Evolutionary conservation across 106 monocot genomes (phyloP).

Genomic region (Dendrobium officinale): DNA sequence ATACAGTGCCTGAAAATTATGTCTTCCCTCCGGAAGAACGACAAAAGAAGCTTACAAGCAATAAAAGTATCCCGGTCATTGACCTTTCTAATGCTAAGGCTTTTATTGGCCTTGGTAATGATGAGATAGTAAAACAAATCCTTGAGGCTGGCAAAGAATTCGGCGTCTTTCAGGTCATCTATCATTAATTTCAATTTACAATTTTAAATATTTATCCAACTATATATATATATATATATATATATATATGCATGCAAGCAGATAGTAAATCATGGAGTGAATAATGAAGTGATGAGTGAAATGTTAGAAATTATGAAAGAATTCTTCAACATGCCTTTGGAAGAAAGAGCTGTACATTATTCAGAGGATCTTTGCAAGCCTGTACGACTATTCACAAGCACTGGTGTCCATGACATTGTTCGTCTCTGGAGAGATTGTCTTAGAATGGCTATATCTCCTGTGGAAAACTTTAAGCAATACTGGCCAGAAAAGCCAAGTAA

Average conservation of each 20-base stretch:
- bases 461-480: constrained; percentile 5
- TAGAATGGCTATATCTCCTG: background rate
- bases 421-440: constrained; percentile 14
- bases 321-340: constrained; percentile 15
- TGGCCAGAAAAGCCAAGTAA: constrained; percentile 12
- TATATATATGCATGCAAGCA: background rate
- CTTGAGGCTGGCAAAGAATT: too few relatives aligned
- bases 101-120: background rate
- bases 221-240: too few relatives aligned
- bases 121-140: background rate
- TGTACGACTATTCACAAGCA: constrained; percentile 4
- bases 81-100: constrained; percentile 5
- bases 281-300: background rate
- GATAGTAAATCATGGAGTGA: constrained; percentile 23
- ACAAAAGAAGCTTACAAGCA: background rate
- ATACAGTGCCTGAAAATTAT: too few relatives aligned
- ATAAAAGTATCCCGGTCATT: constrained; percentile 13
- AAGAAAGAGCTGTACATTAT: constrained; percentile 2
- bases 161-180: too few relatives aligned
- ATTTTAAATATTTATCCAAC: background rate
- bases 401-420: background rate
- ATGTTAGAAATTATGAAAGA: background rate
- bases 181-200: background rate
- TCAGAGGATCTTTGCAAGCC: constrained; percentile 7
- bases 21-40: too few relatives aligned